Evolutionary conservation across 768 basidiomycete genomes (phyloP).

Genomic region (Calocybe indica): DNA sequence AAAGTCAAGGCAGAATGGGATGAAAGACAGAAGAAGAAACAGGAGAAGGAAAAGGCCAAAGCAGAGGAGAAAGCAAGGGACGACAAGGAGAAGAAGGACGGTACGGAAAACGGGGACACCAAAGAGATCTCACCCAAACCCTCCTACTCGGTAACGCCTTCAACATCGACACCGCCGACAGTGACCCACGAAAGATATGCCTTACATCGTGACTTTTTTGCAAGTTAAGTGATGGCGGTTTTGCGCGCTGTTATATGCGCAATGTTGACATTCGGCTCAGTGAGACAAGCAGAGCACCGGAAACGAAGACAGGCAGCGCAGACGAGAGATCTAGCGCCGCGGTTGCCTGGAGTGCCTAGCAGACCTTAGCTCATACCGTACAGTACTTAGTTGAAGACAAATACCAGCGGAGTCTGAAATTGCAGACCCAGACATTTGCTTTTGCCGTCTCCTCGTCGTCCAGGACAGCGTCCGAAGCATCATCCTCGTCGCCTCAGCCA

Average conservation of each 20-base stretch:
- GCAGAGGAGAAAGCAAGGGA: slow-evolving; percentile 32
- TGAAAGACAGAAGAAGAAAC: slow-evolving; percentile 58
- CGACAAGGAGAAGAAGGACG: slow-evolving; percentile 27
- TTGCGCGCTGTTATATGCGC: neutral
- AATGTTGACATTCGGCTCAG: slow-evolving; percentile 19
- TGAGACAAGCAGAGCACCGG: slow-evolving; percentile 74
- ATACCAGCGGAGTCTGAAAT: neutral
- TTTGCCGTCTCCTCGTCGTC: too few species aligned
- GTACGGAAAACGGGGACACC: slow-evolving; percentile 25
- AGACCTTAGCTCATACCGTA: slow-evolving; percentile 15
- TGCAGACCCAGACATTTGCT: too few species aligned
- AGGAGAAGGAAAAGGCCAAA: slow-evolving; percentile 45
- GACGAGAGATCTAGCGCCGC: slow-evolving; percentile 64
- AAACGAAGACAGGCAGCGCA: slow-evolving; percentile 61
- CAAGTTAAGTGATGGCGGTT: slow-evolving; percentile 28
- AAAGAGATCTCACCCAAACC: slow-evolving; percentile 22
- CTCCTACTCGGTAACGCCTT: slow-evolving; percentile 20
- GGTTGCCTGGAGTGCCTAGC: slow-evolving; percentile 59
- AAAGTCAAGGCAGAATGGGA: slow-evolving; percentile 80
- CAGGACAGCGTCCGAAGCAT: too few species aligned
- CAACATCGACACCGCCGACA: slow-evolving; percentile 22
- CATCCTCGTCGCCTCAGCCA: too few species aligned
- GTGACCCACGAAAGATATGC: slow-evolving; percentile 68
- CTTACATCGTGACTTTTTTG: slow-evolving; percentile 80
- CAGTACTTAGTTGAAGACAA: slow-evolving; percentile 11